Base-by-base conservation (phyloP, 139 green algal genomes). In the Chlamydomonas incerta region DNA sequence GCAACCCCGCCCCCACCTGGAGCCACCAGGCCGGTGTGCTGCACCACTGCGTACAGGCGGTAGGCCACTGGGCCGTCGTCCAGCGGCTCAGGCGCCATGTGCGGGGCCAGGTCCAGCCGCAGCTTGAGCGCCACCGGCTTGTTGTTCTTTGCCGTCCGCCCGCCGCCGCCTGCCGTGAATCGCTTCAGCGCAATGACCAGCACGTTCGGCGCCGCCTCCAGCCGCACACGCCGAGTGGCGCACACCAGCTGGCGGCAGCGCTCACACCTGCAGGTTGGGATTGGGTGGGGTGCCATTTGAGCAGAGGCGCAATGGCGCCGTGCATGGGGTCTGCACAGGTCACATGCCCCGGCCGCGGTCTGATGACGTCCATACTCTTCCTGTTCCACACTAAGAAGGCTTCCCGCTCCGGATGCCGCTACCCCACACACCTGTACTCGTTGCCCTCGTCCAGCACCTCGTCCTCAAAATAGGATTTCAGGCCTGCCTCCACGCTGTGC, bases 401-500 rank as follows among this genome's bases (percentile, higher is more conserved):
- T n/a, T n/a, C n/a, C n/a, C n/a, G n/a, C n/a, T n/a, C n/a, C 55
- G 2, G 6, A 23, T 23, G 6, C 21, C 63, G 29, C 63, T 37
- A 1, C 63, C 8, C 1, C 0, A 10, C 88, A 55, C 93, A 95
- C 63, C 85, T 87, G 80, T 94, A 96, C 88, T 85, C 72, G 88
- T 96, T 96, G 71, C 93, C 80, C 3, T 84, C 90, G 71, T 96
- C 94, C 66, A 96, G 88, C 73, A 90, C 81, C 91, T 96, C 94
- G 11, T 88, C 86, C 46, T 41, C 80, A 26, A 87, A 86, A 35
- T 84, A 82, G 8, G 33, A 72, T 3, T 69, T 28, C 70, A 93
- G 85, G 9, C 80, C 89, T 33, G 63, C 81, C 63, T 93, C 81
- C 57, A 94, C 75, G 13, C 41, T 50, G 41, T 50, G 47, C 81